A percentile compares a stretch with the other conserved stretches of the same genome.
Evolutionary conservation across 1,284 basidiomycete species (phyloP).

Genomic region (Polyporus tsugae): DNA sequence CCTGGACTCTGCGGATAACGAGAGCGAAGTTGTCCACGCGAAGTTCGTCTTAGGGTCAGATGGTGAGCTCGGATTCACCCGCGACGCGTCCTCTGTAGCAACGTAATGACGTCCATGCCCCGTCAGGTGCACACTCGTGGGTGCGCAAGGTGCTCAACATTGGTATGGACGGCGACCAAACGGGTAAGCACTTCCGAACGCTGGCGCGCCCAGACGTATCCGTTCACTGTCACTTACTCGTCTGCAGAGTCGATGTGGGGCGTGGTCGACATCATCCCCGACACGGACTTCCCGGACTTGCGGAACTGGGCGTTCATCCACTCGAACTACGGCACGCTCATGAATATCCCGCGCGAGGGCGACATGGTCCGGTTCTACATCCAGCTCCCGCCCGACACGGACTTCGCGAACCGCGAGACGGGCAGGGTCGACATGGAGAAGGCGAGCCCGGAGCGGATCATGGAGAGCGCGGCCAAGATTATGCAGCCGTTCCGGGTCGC

Average conservation of each 20-base stretch:
- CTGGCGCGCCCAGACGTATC: background rate
- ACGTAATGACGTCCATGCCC: background rate
- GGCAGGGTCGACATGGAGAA: conserved; percentile 70
- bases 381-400: conserved; percentile 70
- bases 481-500: conserved; percentile 75
- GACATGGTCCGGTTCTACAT: conserved; percentile 81
- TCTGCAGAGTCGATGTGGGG: conserved; percentile 77
- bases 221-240: background rate
- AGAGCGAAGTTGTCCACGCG: conserved; percentile 56
- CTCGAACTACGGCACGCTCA: conserved; percentile 60
- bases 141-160: conserved; percentile 75
- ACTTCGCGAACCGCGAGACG: conserved; percentile 56
- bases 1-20: conserved; percentile 37
- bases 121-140: conserved; percentile 79
- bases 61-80: conserved; percentile 40
- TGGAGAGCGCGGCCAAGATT: conserved; percentile 72
- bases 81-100: background rate
- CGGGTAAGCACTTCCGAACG: conserved; percentile 45
- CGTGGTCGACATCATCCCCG: conserved; percentile 74
- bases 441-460: conserved; percentile 65
- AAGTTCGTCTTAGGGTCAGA: conserved; percentile 66
- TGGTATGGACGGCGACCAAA: conserved; percentile 81
- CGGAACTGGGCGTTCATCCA: conserved; percentile 74
- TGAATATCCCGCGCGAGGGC: conserved; percentile 82
- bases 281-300: conserved; percentile 85